These are phyloP conservation scores for Colletotrichum lini DNA, from an alignment of 2,329 filamentous ascomycete species.

Conservation along the genomic window DNA sequence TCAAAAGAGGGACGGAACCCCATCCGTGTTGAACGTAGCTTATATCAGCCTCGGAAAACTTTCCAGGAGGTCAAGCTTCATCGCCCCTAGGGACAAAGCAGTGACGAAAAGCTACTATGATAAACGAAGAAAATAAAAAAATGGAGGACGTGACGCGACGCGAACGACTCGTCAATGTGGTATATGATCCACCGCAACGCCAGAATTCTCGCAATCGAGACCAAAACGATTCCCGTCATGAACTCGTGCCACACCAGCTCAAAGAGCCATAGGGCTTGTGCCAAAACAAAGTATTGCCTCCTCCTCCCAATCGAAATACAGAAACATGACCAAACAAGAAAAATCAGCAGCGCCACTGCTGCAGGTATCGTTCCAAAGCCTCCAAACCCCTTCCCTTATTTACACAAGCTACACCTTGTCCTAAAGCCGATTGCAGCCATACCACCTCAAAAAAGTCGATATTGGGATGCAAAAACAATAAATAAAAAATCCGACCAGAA, in stretches of 20 bases:
- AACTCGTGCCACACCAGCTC: conserved; percentile 20
- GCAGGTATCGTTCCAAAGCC: conserved; percentile 3
- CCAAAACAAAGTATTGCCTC: conserved; percentile 28
- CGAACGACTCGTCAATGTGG: conserved; percentile 40
- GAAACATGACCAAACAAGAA: not conserved
- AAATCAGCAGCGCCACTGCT: not conserved
- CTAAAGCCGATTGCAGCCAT: not conserved
- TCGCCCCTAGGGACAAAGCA: conserved; percentile 3
- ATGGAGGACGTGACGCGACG: conserved; percentile 36
- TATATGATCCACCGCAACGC: conserved; percentile 42
- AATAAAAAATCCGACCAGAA: not conserved
- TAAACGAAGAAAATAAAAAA: not conserved
- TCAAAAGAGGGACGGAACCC: not conserved
- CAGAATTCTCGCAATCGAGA: conserved; percentile 32
- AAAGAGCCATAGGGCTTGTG: not conserved
- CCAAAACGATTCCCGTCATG: conserved; percentile 34
- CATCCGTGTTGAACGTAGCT: not conserved
- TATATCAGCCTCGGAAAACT: no score
- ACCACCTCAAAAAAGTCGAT: not conserved
- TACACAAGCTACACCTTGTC: conserved; percentile 17
- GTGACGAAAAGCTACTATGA: conserved; percentile 31
- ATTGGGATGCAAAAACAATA: not conserved
- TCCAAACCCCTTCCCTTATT: conserved; percentile 27
- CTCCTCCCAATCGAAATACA: conserved; percentile 8
- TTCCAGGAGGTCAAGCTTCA: not conserved